Percentiles rank a stretch among this genome's conserved stretches.
Conservation (phyloP, 768 basidiomycete species). For the Tubosaeta brunneosetosa region DNA sequence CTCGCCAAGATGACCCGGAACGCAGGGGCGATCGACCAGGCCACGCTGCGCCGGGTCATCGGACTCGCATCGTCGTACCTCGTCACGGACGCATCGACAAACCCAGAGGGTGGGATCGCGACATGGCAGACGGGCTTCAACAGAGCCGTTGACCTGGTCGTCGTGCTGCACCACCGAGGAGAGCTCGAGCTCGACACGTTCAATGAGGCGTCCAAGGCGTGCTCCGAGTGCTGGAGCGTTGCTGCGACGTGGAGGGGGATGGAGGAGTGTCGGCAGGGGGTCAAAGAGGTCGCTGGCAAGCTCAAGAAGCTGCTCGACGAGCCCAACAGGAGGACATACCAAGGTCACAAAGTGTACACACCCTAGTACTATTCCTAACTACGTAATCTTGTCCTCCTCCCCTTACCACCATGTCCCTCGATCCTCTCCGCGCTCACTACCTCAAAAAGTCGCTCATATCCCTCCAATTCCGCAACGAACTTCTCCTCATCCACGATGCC, state of each 20-base stretch:
- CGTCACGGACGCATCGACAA: slow-evolving; percentile 65
- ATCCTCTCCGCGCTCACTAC: slow-evolving; percentile 92
- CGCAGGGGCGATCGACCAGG: slow-evolving; percentile 53
- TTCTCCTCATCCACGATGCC: slow-evolving; percentile 52
- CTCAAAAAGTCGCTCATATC: slow-evolving; percentile 94
- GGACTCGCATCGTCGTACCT: slow-evolving; percentile 75
- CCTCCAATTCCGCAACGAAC: slow-evolving; percentile 79
- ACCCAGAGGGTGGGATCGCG: slow-evolving; percentile 48
- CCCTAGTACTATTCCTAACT: slow-evolving; percentile 16
- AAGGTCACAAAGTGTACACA: slow-evolving; percentile 31
- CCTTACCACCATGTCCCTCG: slow-evolving; percentile 43
- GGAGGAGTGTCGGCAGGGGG: slow-evolving; percentile 57
- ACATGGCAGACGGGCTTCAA: slow-evolving; percentile 68
- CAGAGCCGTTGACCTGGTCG: slow-evolving; percentile 65
- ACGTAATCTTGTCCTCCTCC: slow-evolving; percentile 12
- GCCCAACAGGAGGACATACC: slow-evolving; percentile 29
- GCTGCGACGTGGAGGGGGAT: slow-evolving; percentile 66
- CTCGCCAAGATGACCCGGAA: slow-evolving; percentile 49
- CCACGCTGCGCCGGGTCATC: slow-evolving; percentile 56
- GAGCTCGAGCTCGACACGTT: slow-evolving; percentile 78
- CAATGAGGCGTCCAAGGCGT: slow-evolving; percentile 53
- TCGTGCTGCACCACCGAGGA: slow-evolving; percentile 60
- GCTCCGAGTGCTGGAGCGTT: slow-evolving; percentile 79
- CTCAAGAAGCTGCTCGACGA: slow-evolving; percentile 47
- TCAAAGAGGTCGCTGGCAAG: slow-evolving; percentile 56